Evolutionary conservation across 768 basidiomycete genomes (phyloP), one percentile per base, ranked within the genome.

Genomic region (Hygrocybe coccinea): DNA sequence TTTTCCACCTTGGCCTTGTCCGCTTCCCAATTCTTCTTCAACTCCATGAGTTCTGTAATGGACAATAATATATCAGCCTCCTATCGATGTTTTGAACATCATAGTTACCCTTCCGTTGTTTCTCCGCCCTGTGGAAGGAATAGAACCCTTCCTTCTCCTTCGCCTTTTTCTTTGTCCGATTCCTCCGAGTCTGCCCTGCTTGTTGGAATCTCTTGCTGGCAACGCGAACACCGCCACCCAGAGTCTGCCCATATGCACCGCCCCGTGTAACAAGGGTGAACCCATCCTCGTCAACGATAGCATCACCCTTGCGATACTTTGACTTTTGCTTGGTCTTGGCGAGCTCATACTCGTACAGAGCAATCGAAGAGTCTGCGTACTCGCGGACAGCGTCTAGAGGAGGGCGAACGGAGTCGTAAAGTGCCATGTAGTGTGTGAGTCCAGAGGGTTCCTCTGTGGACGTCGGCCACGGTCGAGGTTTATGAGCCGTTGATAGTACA

Each of bases 191-290:
- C 78, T 83, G 56, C 67, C 84, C 69, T 63, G 75, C 75, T 77
- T 84, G 72, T 77, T 91, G 75, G 77, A 84, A 69, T 72, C 73
- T 72, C 68, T 88, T 89, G 67, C 83, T 70, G 70, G 84, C 72
- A 72, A 80, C 67, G 70, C 69, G 81, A 68, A 79, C 75, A 1
- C 91, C 92, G 12, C 92, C 91, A 25, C 93, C 93, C 4, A 93
- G 74, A 1, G 90, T 90, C 65, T 91, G 78, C 4, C 94, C 93
- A 62, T 94, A 94, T 19, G 87, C 86, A 11, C 94, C 94, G 4
- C 92, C 91, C 36, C 94, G 79, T n/a, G 87, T 89, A 35, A 97
- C 94, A 11, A 97, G 81, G 10, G 92, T 95, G 68, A 95, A 97
- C 2, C 94, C 94, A 58, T 97, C 94, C 57, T 89, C 92, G 67